A percentile compares a stretch with the other conserved stretches of the same genome.
phyloP scores from a whole-genome alignment of 2,329 filamentous ascomycete species.

The Diaporthe sp. region DNA sequence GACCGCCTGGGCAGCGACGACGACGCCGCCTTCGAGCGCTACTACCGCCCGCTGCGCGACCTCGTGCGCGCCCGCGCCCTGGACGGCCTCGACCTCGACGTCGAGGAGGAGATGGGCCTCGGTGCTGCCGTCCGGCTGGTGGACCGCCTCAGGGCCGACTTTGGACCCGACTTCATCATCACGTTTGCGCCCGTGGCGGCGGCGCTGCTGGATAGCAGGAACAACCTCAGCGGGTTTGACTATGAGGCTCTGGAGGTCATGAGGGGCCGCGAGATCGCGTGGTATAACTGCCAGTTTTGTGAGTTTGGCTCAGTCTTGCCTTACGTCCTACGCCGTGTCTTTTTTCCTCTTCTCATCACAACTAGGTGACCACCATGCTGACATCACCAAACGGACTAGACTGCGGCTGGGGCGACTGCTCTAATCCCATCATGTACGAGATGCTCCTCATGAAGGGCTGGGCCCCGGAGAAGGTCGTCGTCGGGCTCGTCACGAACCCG shows the following conservation, averaged over 20 bases:
- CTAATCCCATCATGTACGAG: conserved; percentile 63
- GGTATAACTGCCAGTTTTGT: conserved; percentile 85
- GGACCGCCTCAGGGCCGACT: conserved; percentile 75
- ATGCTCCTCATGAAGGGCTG: conserved; percentile 70
- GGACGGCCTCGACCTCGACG: conserved; percentile 79
- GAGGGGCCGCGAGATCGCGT: conserved; percentile 75
- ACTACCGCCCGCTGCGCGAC: conserved; percentile 76
- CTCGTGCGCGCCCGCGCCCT: conserved; percentile 71
- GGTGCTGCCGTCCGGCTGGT: conserved; percentile 73
- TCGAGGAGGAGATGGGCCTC: conserved; percentile 81
- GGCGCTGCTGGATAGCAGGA: conserved; percentile 73
- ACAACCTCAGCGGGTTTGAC: conserved; percentile 81
- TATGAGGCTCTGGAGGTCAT: conserved; percentile 78
- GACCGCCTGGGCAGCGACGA: conserved; percentile 64
- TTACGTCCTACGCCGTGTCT: neutral
- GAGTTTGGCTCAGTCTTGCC: neutral
- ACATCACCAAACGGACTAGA: conserved; percentile 58
- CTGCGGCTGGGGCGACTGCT: conserved; percentile 82
- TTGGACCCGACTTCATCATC: conserved; percentile 77
- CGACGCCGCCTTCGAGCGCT: conserved; percentile 73
- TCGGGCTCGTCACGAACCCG: conserved; percentile 82
- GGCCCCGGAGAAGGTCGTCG: conserved; percentile 76
- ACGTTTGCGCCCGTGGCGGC: conserved; percentile 85
- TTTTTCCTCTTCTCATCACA: neutral
- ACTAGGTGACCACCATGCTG: neutral